Conservation (phyloP, 495 filamentous ascomycete species). For the Lasiosphaeris hirsuta region DNA sequence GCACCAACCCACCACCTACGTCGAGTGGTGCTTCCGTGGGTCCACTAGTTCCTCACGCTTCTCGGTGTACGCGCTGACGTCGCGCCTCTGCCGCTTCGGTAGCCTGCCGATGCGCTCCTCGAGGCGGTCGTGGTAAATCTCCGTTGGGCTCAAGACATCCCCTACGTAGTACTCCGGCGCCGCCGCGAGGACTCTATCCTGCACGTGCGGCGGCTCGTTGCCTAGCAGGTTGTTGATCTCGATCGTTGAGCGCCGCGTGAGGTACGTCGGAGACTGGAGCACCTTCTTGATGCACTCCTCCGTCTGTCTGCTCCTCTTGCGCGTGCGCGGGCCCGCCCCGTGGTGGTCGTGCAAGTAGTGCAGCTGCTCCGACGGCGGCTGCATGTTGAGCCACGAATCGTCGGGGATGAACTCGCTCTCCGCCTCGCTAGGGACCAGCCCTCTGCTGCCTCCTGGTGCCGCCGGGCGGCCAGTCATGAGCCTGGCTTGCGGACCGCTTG, state of each 20-base stretch:
- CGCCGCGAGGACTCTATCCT: not conserved
- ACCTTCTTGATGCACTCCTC: not conserved
- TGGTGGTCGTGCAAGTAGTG: not conserved
- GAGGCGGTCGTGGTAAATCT: not conserved
- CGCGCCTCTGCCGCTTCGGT: not conserved
- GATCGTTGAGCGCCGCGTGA: not conserved
- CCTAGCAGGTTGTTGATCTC: constrained; percentile 1
- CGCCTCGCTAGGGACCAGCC: not conserved
- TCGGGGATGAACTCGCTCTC: not conserved
- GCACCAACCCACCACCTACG: not conserved
- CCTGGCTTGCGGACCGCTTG: no score
- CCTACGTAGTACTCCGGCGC: not conserved
- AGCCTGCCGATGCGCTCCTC: constrained; percentile 4
- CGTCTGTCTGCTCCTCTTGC: constrained; percentile 5
- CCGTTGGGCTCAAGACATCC: not conserved
- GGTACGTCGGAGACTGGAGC: not conserved
- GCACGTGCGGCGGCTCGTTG: not conserved
- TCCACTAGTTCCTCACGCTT: not conserved
- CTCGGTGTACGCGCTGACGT: not conserved
- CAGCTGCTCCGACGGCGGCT: not conserved
- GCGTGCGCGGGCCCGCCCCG: not conserved
- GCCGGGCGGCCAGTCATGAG: no score
- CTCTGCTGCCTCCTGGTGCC: not conserved
- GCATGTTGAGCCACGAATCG: not conserved
- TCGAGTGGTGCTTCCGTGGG: not conserved